These are phyloP conservation scores for Colletotrichum ledebouriae DNA, from an alignment of 2,329 filamentous ascomycete species.

Conservation along the genomic window DNA sequence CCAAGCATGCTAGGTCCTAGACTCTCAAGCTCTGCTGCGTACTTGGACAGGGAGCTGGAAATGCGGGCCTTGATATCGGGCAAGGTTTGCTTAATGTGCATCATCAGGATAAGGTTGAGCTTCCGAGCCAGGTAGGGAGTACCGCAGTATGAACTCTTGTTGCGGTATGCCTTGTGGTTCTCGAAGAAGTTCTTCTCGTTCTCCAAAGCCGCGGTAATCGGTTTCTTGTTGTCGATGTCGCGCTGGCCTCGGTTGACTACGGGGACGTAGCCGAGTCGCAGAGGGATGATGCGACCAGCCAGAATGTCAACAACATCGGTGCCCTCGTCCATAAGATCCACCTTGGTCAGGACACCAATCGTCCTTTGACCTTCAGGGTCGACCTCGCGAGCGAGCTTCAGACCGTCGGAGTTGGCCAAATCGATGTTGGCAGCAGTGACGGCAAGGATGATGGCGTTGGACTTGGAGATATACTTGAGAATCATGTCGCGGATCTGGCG, in stretches of 20 bases:
- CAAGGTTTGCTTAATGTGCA: conserved; percentile 99
- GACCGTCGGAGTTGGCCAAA: conserved; percentile 96
- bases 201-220: conserved; percentile 90
- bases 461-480: conserved; percentile 97
- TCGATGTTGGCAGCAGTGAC: conserved; percentile 98
- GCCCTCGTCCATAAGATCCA: conserved; percentile 98
- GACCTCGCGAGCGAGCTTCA: conserved; percentile 96
- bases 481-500: conserved; percentile 98
- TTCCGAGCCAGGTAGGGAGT: conserved; percentile 97
- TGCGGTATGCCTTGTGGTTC: conserved; percentile 97
- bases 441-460: conserved; percentile 96
- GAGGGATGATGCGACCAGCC: conserved; percentile 94
- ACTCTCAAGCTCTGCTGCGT: conserved; percentile 82
- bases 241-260: conserved; percentile 98
- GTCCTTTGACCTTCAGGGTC: conserved; percentile 98
- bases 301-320: conserved; percentile 99
- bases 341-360: conserved; percentile 98
- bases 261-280: conserved; percentile 94
- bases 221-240: conserved; percentile 98
- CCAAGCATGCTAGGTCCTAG: conserved; percentile 95
- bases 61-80: conserved; percentile 99
- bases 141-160: conserved; percentile 98
- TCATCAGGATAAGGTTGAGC: conserved; percentile 98
- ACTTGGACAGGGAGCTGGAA: conserved; percentile 93
- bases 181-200: conserved; percentile 98